Conservation (phyloP, 176 grass and related monocot genomes). For the Musa acuminata region DNA sequence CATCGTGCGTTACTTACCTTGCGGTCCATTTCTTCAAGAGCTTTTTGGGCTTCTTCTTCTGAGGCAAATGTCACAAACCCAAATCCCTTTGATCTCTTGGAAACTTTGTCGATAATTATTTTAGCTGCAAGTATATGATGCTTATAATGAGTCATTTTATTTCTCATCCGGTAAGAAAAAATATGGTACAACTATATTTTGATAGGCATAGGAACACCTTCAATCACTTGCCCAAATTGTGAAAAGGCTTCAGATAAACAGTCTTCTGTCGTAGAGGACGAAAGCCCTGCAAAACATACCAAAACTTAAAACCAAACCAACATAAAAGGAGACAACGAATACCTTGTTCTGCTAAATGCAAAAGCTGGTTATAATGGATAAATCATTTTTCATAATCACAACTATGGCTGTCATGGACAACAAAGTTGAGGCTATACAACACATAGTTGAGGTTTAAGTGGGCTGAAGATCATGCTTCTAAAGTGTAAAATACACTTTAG, state of each 20-base stretch:
- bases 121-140: constrained; percentile 39
- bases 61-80: constrained; percentile 83
- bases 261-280: constrained; percentile 33
- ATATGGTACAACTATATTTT: background rate
- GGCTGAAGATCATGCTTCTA: too few species aligned
- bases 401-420: too few species aligned
- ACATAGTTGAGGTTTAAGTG: too few species aligned
- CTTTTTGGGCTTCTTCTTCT: constrained; percentile 36
- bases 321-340: background rate
- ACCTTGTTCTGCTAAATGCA: background rate
- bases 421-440: too few species aligned
- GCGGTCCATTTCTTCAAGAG: constrained; percentile 63
- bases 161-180: background rate
- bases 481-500: too few species aligned
- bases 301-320: background rate
- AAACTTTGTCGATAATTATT: constrained; percentile 29
- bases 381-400: too few species aligned
- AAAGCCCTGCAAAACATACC: constrained; percentile 22
- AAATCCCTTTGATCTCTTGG: constrained; percentile 61
- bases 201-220: constrained; percentile 26
- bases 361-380: too few species aligned
- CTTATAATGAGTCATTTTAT: background rate
- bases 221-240: constrained; percentile 66
- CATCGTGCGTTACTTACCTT: constrained; percentile 36
- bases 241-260: constrained; percentile 38